Base-by-base conservation (phyloP, 306 rosid genomes). In the Biancaea sappan region DNA sequence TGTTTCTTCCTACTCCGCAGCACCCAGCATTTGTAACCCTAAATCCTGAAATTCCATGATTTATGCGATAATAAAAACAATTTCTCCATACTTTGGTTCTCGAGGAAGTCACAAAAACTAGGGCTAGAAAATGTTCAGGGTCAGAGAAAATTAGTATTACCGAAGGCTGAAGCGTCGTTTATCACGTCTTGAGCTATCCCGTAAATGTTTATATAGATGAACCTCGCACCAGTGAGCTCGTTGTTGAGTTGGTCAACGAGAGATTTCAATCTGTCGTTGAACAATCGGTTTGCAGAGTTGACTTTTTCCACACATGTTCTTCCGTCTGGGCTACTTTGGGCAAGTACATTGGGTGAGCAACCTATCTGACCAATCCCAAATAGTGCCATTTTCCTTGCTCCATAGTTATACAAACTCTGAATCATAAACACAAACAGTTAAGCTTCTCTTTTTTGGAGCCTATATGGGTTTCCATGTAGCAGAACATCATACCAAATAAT, bases 1-100 rank as follows among this genome's bases (percentile, higher is more conserved):
- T 91, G 96, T 90, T 94, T 80, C 96, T 89, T 60, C 98, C 97
- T 22, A 90, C 84, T 21, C 98, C 98, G 64, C 98, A 94, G 46
- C 98, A 94, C 8, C 97, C 98, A 8, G 82, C 72, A 62, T 94
- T 89, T 47, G 69, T 73, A 15, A 69, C 80, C 24, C 63, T 85
- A 76, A 93, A 89, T 29, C 98, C 98, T 93, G 90, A 51, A 74
- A 76, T 34, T 43, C 7, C 0, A 62, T 53, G 6, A 3, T 62
- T 62, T 32, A n/a, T 60, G 44, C 21, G 7, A 75, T 54, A 1
- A 32, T 69, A 18, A 32, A 12, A 50, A 31, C 73, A 2, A 18
- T 59, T 19, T 34, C 32, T 26, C 1, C 0, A 11, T 0, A 5
- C 6, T 24, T 16, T 75, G 9, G 19, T 41, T 21, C 24, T 48